phyloP scores from a whole-genome alignment of 768 basidiomycete genomes.

The Glaciozyma martinii region DNA sequence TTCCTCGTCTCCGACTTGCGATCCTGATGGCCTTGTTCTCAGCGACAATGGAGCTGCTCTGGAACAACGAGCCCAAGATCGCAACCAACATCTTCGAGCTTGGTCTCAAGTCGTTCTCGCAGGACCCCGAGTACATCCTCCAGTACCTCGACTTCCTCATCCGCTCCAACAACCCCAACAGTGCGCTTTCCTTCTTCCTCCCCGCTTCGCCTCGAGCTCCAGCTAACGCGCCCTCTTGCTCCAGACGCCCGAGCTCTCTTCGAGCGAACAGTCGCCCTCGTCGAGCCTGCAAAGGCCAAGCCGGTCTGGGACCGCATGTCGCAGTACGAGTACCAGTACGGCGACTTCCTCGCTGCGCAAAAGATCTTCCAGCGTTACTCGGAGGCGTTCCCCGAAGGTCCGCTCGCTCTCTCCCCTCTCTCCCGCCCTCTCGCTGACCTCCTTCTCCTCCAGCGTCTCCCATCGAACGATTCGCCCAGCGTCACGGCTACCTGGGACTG shows the following conservation, averaged over 20 bases:
- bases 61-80: slow-evolving; percentile 64
- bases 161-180: slow-evolving; percentile 88
- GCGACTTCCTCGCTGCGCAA: slow-evolving; percentile 76
- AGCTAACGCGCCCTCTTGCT: slow-evolving; percentile 8
- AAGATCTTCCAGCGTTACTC: slow-evolving; percentile 82
- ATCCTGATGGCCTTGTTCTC: not conserved
- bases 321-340: slow-evolving; percentile 87
- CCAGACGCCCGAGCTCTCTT: slow-evolving; percentile 92
- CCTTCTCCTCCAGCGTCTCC: slow-evolving; percentile 60
- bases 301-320: slow-evolving; percentile 96
- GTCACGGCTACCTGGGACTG: slow-evolving; percentile 54
- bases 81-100: slow-evolving; percentile 89
- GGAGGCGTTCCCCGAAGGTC: slow-evolving; percentile 78
- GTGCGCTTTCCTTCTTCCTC: slow-evolving; percentile 47
- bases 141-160: slow-evolving; percentile 88
- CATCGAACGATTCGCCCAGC: slow-evolving; percentile 58
- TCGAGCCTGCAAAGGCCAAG: slow-evolving; percentile 59
- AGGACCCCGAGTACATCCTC: slow-evolving; percentile 63
- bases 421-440: slow-evolving; percentile 1
- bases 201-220: not conserved
- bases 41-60: slow-evolving; percentile 94
- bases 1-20: not conserved
- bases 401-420: slow-evolving; percentile 26
- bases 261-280: slow-evolving; percentile 71
- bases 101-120: slow-evolving; percentile 72